Base-by-base conservation (phyloP, 2,329 filamentous ascomycete species). In the Kalaharituber pfeilii region DNA sequence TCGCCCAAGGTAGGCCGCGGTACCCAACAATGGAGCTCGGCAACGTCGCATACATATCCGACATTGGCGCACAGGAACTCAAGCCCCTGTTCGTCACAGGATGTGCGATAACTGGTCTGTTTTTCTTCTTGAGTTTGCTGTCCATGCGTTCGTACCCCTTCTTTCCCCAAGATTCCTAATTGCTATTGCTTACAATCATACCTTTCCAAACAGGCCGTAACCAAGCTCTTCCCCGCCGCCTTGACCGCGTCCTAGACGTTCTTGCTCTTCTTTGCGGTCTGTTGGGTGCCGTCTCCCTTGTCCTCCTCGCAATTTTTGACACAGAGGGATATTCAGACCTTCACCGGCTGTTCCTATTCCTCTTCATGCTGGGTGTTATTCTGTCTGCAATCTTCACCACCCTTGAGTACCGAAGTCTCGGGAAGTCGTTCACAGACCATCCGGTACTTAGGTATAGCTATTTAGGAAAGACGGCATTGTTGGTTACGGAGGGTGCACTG, bases 251-350 rank as follows among this genome's bases (percentile, higher is more conserved):
- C 0, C 54, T 61, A 18, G 60, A 59, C 1, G 67, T 84, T 44
- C 76, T 75, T 45, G 84, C 88, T 49, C 44, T 80, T 27, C 79
- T 81, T 57, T 84, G 87, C 9, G 65, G 57, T 1, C 42, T 89
- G 44, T 69, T 81, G 24, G 91, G 91, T 51, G 87, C 85, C 0
- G 73, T 75, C 0, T 89, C 89, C 2, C 70, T 98, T 45, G 86
- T 94, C 59, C 73, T 88, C 5, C 74, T 98, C 39, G 81, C 81
- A 59, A 80, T 94, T 62, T 95, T 93, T 67, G 86, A 96, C 68
- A 91, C 86, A 0, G 68, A 75, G n/a, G 71, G 73, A 53, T 78
- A 94, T 66, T 73, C 74, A 1, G 68, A 62, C 1, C 66, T 84
- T 55, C 91, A 98, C 66, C 74, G 86, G 64, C 72, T 79, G 1